Base-by-base conservation (phyloP, 306 rosid genomes). In the Dryas alaskensis region DNA sequence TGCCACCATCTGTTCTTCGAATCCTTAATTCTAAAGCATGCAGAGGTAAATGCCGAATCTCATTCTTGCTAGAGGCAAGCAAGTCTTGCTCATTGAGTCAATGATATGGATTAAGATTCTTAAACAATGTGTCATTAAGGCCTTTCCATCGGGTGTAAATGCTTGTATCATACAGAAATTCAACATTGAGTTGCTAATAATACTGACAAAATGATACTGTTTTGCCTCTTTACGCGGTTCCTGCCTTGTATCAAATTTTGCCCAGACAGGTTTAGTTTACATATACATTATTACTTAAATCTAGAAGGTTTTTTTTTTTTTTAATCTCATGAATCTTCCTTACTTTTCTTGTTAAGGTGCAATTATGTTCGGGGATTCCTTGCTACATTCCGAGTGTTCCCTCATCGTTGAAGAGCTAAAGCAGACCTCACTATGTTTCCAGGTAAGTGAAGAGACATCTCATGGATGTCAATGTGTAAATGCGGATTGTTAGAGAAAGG, bases 341-440 rank as follows among this genome's bases (percentile, higher is more conserved):
- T 58, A 71, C 62, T 79, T 76, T 37, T 17, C 59, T 50, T 53
- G 50, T 71, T 79, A 77, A 90, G 99, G 97, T 87, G 99, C 99
- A 74, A 92, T 94, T 62, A 92, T 94, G 99, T 94, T 92, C 79
- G 96, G 99, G 60, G 99, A 94, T 79, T 86, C 95, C 2, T 86
- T 94, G 92, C 88, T 94, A 74, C 96, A 86, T 63, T 88, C 98
- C 7, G 99, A 94, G 81, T 94, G 99, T 79, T 87, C 93, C 82
- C 97, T 94, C 76, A 73, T 94, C 45, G 91, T 92, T 78, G 91
- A 90, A 67, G 99, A 92, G 86, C 89, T 94, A 60, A 94, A 86
- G 76, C 87, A 86, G 43, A 92, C 98, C 42, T 80, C 92, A 43
- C 92, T 92, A 11, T 94, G 96, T 86, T 92, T 94, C 88, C 99